Percentiles rank a stretch among this genome's conserved stretches.
phyloP scores from a whole-genome alignment of 1,284 basidiomycete genomes.

The Cystobasidium slooffiae region DNA sequence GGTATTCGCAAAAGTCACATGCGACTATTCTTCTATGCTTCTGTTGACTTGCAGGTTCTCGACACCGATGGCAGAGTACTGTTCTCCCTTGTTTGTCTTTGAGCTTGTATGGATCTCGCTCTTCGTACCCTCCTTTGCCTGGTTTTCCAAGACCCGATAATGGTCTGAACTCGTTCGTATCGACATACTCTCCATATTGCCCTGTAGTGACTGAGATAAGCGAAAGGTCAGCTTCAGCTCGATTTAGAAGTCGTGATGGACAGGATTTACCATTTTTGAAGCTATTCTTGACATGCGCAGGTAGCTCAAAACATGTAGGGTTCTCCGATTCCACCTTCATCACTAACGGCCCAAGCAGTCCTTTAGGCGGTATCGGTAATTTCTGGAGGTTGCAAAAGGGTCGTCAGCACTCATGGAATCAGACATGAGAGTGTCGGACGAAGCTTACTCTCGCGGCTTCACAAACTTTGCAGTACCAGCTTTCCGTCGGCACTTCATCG shows the following conservation, averaged over 20 bases:
- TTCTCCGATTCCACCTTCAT: slow-evolving; percentile 55
- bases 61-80: slow-evolving; percentile 74
- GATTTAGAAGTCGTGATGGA: neutral
- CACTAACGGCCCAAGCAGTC: slow-evolving; percentile 56
- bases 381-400: slow-evolving; percentile 36
- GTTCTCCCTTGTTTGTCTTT: slow-evolving; percentile 81
- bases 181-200: slow-evolving; percentile 62
- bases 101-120: slow-evolving; percentile 84
- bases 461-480: slow-evolving; percentile 77
- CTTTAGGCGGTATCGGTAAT: slow-evolving; percentile 46
- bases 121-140: slow-evolving; percentile 88
- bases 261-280: slow-evolving; percentile 53
- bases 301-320: slow-evolving; percentile 56
- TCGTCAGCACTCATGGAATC: neutral
- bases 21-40: slow-evolving; percentile 70
- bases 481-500: slow-evolving; percentile 80
- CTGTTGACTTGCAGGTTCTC: slow-evolving; percentile 45
- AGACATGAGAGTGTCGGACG: neutral
- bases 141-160: slow-evolving; percentile 33
- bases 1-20: slow-evolving; percentile 92
- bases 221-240: neutral
- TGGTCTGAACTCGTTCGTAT: slow-evolving; percentile 68
- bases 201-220: slow-evolving; percentile 53
- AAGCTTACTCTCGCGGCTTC: slow-evolving; percentile 44
- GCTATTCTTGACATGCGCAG: slow-evolving; percentile 55